Conservation (phyloP, 306 rosid species). For the Dalbergia cultrata region DNA sequence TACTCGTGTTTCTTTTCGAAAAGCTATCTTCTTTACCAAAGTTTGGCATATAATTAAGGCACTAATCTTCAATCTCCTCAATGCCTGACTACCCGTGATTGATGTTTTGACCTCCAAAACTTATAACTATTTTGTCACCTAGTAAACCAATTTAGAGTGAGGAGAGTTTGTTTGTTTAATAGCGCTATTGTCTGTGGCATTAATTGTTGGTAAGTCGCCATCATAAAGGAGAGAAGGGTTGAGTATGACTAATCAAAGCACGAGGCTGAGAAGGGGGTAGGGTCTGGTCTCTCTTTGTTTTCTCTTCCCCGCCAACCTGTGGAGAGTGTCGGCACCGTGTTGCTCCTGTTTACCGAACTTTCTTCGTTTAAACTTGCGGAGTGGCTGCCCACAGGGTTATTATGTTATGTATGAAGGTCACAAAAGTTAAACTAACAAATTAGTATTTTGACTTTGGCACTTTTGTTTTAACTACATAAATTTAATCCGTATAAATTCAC, state of each 20-base stretch:
- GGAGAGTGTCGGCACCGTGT: conserved; percentile 61
- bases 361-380: conserved; percentile 5
- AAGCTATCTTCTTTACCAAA: conserved; percentile 29
- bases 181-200: conserved; percentile 41
- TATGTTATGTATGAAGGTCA: neutral
- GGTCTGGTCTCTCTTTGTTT: conserved; percentile 40
- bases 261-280: conserved; percentile 38
- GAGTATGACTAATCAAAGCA: conserved; percentile 25
- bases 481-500: neutral
- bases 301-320: conserved; percentile 34
- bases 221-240: conserved; percentile 33
- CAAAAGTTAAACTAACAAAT: neutral
- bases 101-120: conserved; percentile 46
- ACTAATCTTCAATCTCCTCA: conserved; percentile 3
- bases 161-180: conserved; percentile 46
- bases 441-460: neutral
- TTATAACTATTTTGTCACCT: conserved; percentile 40
- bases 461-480: neutral
- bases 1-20: conserved; percentile 20
- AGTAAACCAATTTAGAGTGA: conserved; percentile 39
- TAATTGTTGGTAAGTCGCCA: conserved; percentile 36
- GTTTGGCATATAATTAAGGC: conserved; percentile 4
- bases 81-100: conserved; percentile 44
- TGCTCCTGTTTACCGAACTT: conserved; percentile 34
- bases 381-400: conserved; percentile 36